These are phyloP conservation scores for Leucosporidium scottii DNA, from an alignment of 768 basidiomycete genomes.

Conservation along the genomic window DNA sequence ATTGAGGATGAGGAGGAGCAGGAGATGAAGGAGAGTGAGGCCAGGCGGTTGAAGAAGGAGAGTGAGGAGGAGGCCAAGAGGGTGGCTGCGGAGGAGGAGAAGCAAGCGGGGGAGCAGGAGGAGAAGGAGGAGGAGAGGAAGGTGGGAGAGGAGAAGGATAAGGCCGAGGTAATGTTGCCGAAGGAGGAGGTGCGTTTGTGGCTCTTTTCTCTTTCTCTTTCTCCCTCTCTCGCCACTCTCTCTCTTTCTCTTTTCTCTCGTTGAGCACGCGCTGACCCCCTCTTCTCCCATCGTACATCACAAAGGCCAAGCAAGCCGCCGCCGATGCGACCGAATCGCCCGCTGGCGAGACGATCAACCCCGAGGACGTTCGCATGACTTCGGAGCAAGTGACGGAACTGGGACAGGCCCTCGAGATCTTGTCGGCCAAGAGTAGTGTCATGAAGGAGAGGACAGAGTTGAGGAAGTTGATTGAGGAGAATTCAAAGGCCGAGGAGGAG, in stretches of 20 bases:
- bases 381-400: slow-evolving; percentile 91
- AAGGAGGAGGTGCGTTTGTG: slow-evolving; percentile 74
- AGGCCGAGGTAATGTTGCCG: slow-evolving; percentile 72
- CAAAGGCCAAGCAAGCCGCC: not conserved
- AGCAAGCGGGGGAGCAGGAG: slow-evolving; percentile 20
- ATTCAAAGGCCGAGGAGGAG: slow-evolving; percentile 65
- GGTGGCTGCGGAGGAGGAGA: slow-evolving; percentile 49
- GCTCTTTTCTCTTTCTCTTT: no score
- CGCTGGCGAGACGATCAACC: slow-evolving; percentile 52
- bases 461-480: slow-evolving; percentile 85
- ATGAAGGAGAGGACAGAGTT: slow-evolving; percentile 93
- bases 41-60: slow-evolving; percentile 76
- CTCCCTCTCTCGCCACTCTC: no score
- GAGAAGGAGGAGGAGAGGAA: slow-evolving; percentile 51
- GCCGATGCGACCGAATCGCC: slow-evolving; percentile 41
- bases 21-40: slow-evolving; percentile 79
- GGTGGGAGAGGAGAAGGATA: slow-evolving; percentile 28
- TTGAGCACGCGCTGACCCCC: no score
- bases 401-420: slow-evolving; percentile 76
- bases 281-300: not conserved
- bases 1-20: slow-evolving; percentile 99
- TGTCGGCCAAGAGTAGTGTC: slow-evolving; percentile 89
- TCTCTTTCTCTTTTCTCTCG: no score
- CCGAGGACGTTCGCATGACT: slow-evolving; percentile 83
- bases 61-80: slow-evolving; percentile 58